Evolutionary conservation across 352 stramenopile species (phyloP), one percentile per base, ranked within the genome.

Genomic region (Nothophytophthora sp.): DNA sequence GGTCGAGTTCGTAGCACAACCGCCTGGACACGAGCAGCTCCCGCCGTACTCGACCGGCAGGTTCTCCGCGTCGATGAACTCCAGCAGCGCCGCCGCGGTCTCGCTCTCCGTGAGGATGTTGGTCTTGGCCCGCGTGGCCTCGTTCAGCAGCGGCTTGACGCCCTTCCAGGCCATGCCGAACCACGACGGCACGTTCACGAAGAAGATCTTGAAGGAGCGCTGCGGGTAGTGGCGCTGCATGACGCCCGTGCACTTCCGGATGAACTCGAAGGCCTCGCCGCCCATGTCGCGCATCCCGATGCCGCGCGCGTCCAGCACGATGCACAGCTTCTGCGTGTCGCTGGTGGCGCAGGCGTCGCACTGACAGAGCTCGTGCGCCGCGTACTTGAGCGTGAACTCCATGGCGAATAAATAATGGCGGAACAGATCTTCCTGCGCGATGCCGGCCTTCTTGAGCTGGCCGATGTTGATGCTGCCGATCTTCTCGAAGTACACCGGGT

Each of bases 81-180:
- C 66, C 6, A 91, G 47, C 19, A 94, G 39, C 5, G 61, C 64
- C 8, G 60, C 46, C 1, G 75, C 48, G 1, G 74, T 86, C 33
- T 94, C 81, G 22, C 50, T 83, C 30, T 87, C 75, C 10, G 64
- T 85, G 29, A 96, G 30, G 39, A 97, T 96, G 47, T 80, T 90
- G 4, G 91, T 93, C 65, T 97, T 97, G 12, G 72, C 77, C 1
- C 85, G 80, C 2, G 88, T 97, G 11, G 87, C 81, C 40, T 96
- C 84, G 47, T 96, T 91, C 47, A 97, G 39, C 2, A 97, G 50
- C 15, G 84, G 81, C 49, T 92, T 90, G 50, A 97, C 84, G 15
- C 86, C 78, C 54, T 96, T 96, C 90, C 90, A 97, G 23, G 83
- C 76, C 63, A 97, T 88, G 24, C 82, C 88, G 54, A 97, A 97